These are phyloP conservation scores for Thamnidium elegans DNA, from an alignment of 192 early-diverging fungal species.

Conservation along the genomic window DNA sequence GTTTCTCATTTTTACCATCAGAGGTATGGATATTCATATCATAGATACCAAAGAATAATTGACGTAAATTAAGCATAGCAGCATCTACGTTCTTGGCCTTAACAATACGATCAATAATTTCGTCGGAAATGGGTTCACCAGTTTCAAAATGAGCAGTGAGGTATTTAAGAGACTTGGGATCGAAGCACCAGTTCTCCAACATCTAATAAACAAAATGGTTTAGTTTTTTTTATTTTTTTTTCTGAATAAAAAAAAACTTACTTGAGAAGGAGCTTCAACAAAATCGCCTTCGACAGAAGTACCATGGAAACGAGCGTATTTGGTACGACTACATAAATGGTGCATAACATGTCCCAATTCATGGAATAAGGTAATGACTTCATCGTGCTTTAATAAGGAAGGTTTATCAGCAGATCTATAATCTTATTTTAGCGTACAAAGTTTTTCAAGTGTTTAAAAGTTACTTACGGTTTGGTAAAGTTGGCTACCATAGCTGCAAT, in stretches of 20 bases:
- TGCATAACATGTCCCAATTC: conserved; percentile 60
- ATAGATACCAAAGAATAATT: conserved; percentile 73
- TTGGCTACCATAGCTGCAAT: conserved; percentile 74
- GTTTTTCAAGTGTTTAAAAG: no score
- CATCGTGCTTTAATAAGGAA: conserved; percentile 74
- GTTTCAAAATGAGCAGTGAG: conserved; percentile 72
- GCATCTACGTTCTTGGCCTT: conserved; percentile 75
- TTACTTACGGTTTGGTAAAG: conserved; percentile 57
- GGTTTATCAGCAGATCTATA: conserved; percentile 59
- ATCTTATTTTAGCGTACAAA: conserved; percentile 19
- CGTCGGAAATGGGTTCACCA: conserved; percentile 66
- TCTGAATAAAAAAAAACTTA: background rate
- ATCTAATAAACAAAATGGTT: conserved; percentile 40
- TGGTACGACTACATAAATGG: conserved; percentile 69
- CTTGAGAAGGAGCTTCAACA: conserved; percentile 83
- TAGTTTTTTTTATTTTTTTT: background rate
- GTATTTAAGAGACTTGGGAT: conserved; percentile 50
- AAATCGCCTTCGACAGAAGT: conserved; percentile 79
- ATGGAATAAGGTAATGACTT: conserved; percentile 82
- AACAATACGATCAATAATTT: conserved; percentile 65
- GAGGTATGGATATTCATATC: conserved; percentile 76
- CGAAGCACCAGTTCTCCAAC: conserved; percentile 85
- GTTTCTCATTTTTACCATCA: conserved; percentile 25
- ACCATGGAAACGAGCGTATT: conserved; percentile 72
- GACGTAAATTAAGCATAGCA: conserved; percentile 69